Evolutionary conservation across 2,329 filamentous ascomycete genomes (phyloP), one percentile per base, ranked within the genome.

Genomic region (Monosporascus sp.): DNA sequence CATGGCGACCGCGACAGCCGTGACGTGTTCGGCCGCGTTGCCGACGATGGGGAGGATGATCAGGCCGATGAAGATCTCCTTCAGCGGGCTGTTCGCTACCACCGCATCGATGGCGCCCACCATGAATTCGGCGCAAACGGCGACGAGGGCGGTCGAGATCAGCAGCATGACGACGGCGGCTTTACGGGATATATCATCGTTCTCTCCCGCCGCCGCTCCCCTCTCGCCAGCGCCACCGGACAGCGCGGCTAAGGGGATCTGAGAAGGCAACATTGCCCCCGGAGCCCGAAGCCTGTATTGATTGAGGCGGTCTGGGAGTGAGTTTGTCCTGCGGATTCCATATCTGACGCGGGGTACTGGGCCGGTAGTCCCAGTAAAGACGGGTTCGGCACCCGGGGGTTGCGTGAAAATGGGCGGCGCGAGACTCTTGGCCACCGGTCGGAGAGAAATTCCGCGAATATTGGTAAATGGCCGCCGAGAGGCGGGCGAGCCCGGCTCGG

Each of bases 11-110:
- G 81, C 85, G 22, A 89, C 79, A 4, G 86, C 85, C 3, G 86
- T 89, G 14, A 88, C 83, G 67, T 89, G 86, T 69, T 89, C 86
- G 1, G 86, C 86, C 0, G 86, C 86, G 59, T 89, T 89, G 51
- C 86, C 86, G 15, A 89, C 85, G 53, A 89, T 87, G 8, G 86
- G 86, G 2, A 89, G 74, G 55, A 89, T 81, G 60, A 89, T 88
- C 15, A 89, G 75, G 58, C 86, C 86, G 51, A 89, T 85, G 56
- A 89, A 89, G 6, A 80, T 79, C 65, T 88, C 84, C 53, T 81
- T 79, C 7, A 89, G 69, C 0, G 76, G 75, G 47, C 78, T 79
- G 17, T 75, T 74, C 18, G 65, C 69, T 5, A 87, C 80, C 1
- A 89, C 80, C 15, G 79, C 81, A 59, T 85, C 75, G 65, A 89